Base-by-base conservation (phyloP, 2,329 filamentous ascomycete species). In the Conoideocrella luteorostrata region DNA sequence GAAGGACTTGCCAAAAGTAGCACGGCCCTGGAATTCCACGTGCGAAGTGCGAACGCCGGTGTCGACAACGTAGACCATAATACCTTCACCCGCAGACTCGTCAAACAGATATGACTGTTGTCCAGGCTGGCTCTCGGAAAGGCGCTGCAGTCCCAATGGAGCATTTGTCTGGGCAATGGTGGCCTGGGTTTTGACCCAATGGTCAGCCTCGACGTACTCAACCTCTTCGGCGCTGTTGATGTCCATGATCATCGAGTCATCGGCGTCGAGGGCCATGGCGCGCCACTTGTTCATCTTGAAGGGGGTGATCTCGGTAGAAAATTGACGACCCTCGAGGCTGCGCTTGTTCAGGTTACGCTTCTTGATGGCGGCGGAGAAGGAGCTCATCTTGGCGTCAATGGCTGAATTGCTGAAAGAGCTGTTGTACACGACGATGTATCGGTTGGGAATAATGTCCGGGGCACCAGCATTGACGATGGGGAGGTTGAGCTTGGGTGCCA, bases 371-470 rank as follows among this genome's bases (percentile, higher is more conserved):
- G 67, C 56, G 45, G 64, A 68, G 54, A 80, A 68, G 44, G 61
- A 66, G 24, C 65, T 60, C 55, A 77, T 64, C 58, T 78, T 74
- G 39, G 68, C 63, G 29, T 65, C 60, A 53, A 82, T 71, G 29
- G 64, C 63, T 13, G 68, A 69, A 18, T 71, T 63, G 48, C 63
- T 66, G 51, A 70, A 71, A 44, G 69, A 72, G 50, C 66, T 67
- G 59, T 82, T 78, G 67, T 81, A 83, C 46, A 84, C 78, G 43
- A 83, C 78, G 49, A 84, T 82, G 61, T 80, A 84, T 39, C 69
- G 67, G 63, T 77, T 72, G 28, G 74, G 63, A 38, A 82, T 71
- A 46, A 74, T 60, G 52, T 78, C 64, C 9, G 51, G 51, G 43
- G 69, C 70, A 24, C 69, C 60, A 3, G 68, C 58, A 56, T 80